Evolutionary conservation across 1,284 basidiomycete species (phyloP), one percentile per base, ranked within the genome.

Genomic region (Papiliotrema nemorosa): DNA sequence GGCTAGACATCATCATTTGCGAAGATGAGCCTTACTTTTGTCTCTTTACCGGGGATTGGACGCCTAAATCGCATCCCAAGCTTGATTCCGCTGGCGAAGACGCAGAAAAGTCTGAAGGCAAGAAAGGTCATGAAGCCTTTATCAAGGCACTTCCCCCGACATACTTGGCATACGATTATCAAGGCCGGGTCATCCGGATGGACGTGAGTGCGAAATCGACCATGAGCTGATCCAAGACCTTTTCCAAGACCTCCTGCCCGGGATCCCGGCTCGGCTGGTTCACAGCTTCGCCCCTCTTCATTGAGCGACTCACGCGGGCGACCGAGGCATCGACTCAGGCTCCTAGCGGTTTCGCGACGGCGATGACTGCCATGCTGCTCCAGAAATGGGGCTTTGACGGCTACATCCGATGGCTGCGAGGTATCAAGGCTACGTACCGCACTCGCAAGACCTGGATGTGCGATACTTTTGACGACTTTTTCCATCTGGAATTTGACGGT

Each of bases 21-120:
- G 86, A 89, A 74, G 86, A 88, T 59, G 87, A 89, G 71, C 88
- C 87, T 7, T 90, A 90, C 73, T 89, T 82, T 69, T 87, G 87
- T 76, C 76, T 90, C 67, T 78, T 21, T 76, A 78, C 42, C 78
- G 80, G 67, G 26, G 60, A 60, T 22, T 63, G 69, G 50, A 55
- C 55, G 3, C 62, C 64, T 13, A 59, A 63, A 45, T 44, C 52
- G 4, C 60, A 52, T n/a, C 51, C 57, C 31, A 41, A 50, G 26
- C 48, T 49, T 7, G 53, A 47, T 48, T 66, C 52, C 58, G 76
- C 67, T 59, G 48, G 56, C 26, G 39, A 57, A 20, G 66, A 73
- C 12, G 57, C 58, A 1, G 67, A 73, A 52, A 69, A 66, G 58
- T 52, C 63, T 37, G 69, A 72, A 37, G 70, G 68, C 21, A 55